These are phyloP conservation scores for Funneliformis mosseae DNA, from an alignment of 192 early-diverging fungal genomes.

Conservation along the genomic window DNA sequence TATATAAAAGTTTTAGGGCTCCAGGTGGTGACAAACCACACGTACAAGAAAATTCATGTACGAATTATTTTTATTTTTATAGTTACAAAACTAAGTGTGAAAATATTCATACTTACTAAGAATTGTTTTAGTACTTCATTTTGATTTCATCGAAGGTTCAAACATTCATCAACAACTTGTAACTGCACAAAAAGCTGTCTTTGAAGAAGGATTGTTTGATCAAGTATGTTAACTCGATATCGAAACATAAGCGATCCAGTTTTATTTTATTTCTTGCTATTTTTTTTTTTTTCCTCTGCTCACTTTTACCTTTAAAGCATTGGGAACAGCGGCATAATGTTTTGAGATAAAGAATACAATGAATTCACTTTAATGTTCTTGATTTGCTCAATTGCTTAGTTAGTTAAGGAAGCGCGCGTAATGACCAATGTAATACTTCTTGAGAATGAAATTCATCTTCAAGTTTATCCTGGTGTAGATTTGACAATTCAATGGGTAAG, in stretches of 20 bases:
- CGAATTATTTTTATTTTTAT: not conserved
- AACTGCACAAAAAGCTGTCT: constrained; percentile 29
- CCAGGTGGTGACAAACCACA: not conserved
- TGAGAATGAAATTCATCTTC: constrained; percentile 30
- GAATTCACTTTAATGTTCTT: not conserved
- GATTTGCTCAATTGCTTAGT: not conserved
- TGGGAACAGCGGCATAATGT: not conserved
- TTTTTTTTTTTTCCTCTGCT: no score
- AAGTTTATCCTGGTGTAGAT: constrained; percentile 26
- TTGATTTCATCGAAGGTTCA: not conserved
- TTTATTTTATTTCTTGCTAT: not conserved
- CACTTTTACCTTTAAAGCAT: not conserved
- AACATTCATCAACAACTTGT: constrained; percentile 34
- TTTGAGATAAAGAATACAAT: no score
- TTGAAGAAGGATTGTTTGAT: constrained; percentile 27
- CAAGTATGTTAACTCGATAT: constrained; percentile 8
- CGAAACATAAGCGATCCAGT: not conserved
- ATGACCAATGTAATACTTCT: constrained; percentile 20
- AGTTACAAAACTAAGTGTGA: not conserved
- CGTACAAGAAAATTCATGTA: constrained; percentile 28
- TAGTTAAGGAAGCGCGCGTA: constrained; percentile 1
- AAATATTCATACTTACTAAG: not conserved
- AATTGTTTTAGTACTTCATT: not conserved
- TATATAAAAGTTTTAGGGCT: constrained; percentile 5
- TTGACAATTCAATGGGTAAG: constrained; percentile 32